Base-by-base conservation (phyloP, 352 stramenopile species). In the Globisporangium solare region DNA sequence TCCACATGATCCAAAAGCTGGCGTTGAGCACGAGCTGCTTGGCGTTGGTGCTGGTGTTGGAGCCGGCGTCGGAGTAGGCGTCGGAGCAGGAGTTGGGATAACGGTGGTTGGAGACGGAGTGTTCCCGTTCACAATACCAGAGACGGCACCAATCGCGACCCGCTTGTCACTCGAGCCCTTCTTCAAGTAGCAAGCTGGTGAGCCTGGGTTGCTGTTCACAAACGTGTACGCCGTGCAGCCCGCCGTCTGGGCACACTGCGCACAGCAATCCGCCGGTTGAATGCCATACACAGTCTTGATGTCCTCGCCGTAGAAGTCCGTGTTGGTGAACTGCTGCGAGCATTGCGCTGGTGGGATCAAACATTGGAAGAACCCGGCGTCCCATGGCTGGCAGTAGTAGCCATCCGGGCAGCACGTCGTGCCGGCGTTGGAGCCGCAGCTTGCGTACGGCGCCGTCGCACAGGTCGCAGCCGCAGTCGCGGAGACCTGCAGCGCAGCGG, bases 211-310 rank as follows among this genome's bases (percentile, higher is more conserved):
- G 45, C 40, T 64, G 68, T 79, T 79, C 15, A 75, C 54, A 61
- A 71, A 79, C 20, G 71, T 73, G 64, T 74, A 79, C 21, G 64
- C 68, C 41, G 39, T 62, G 52, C 71, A 80, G 8, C 57, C 66
- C 1, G 35, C 6, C 8, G 65, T 75, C 12, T 57, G 39, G 5
- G 56, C 40, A 31, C 71, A 80, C 21, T 57, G 11, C 6, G 20
- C 43, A 55, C 71, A 80, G 67, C 70, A 79, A 0, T 57, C 51
- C 1, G 54, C 43, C 11, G 67, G 67, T 15, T 70, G 58, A 13
- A 73, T 53, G 12, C 61, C 61, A 53, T 70, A 70, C 17, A 73
- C 51, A 18, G 67, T 63, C 45, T 61, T 54, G 42, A 75, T 56
- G 27, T 75, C 66, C 43, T 73, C 59, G 6, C 66, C 63, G 51